These are phyloP conservation scores for Penicillium sp. DNA, from an alignment of 2,329 filamentous ascomycete genomes.

Conservation along the genomic window DNA sequence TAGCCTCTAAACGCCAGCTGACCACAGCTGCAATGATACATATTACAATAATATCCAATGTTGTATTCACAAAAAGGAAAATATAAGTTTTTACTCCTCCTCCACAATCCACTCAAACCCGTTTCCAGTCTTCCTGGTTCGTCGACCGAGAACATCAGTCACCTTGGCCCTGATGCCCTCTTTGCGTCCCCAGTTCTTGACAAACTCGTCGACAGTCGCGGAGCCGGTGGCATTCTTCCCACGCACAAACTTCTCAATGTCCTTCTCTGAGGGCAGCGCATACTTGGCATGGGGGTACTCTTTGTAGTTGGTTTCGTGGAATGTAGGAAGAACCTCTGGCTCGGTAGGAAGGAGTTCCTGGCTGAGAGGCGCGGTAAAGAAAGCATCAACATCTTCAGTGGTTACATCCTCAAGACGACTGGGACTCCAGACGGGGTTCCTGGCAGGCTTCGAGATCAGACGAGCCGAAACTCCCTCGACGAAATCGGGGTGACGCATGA, in stretches of 20 bases:
- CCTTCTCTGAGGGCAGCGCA: constrained; percentile 67
- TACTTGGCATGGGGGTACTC: constrained; percentile 69
- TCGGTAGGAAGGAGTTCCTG: constrained; percentile 26
- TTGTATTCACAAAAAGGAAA: not conserved
- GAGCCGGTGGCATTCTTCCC: constrained; percentile 46
- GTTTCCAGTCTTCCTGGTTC: constrained; percentile 48
- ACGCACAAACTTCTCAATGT: constrained; percentile 45
- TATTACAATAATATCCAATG: not conserved
- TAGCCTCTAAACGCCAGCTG: not conserved
- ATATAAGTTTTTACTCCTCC: not conserved
- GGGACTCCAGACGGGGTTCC: constrained; percentile 71
- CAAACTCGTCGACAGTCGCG: constrained; percentile 62
- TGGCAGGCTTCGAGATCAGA: constrained; percentile 66
- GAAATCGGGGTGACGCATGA: constrained; percentile 92
- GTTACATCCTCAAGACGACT: constrained; percentile 65
- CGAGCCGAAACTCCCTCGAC: constrained; percentile 82
- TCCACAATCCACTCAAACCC: constrained; percentile 31
- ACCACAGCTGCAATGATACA: not conserved
- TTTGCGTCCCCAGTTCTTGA: constrained; percentile 58
- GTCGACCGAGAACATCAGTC: constrained; percentile 63
- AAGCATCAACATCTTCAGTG: constrained; percentile 57
- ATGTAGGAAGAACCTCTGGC: constrained; percentile 53
- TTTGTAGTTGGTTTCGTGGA: constrained; percentile 59
- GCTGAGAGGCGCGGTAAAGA: constrained; percentile 58
- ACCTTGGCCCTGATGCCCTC: constrained; percentile 68